Base-by-base conservation (phyloP, 257 asterid genomes). In the Salvia hispanica region DNA sequence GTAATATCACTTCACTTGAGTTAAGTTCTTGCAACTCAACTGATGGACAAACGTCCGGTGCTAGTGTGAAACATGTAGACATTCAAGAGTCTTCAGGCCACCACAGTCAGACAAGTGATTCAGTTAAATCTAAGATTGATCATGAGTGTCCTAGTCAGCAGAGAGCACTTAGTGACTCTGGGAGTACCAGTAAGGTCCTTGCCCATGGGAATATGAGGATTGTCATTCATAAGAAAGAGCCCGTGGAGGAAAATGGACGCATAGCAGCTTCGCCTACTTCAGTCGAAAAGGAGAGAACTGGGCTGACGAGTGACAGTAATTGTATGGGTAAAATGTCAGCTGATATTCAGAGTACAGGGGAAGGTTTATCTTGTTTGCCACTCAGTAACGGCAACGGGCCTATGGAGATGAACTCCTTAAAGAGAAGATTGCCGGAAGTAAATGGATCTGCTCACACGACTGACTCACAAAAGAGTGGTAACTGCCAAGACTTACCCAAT, bases 161-260 rank as follows among this genome's bases (percentile, higher is more conserved):
- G 45, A 72, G 74, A 63, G 81, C 55, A 52, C 51, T 58, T 44
- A 69, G 62, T 14, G 71, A 74, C 64, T 66, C 67, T 67, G 89
- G 78, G 64, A 72, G 43, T 66, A 58, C 72, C 66, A 76, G 67
- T 71, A 84, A 79, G 78, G 67, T 72, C 55, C 69, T 81, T 75
- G 70, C 75, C 61, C 64, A 80, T 65, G 91, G 80, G 46, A 75
- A 77, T 84, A 60, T 77, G 56, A 78, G 79, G 77, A 59, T 81
- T 64, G 37, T 78, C 52, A 75, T 80, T 75, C 57, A 68, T 62
- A 73, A 81, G 69, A 82, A 74, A 70, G 86, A 82, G 52, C 57
- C 73, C 57, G 25, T 58, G 65, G 85, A 71, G 69, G 83, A 81
- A 65, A 83, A 76, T 71, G 81, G 82, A 45, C 69, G 50, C 39